Conservation (phyloP, 176 grass and related monocot genomes). For the Triticum monococcum region DNA sequence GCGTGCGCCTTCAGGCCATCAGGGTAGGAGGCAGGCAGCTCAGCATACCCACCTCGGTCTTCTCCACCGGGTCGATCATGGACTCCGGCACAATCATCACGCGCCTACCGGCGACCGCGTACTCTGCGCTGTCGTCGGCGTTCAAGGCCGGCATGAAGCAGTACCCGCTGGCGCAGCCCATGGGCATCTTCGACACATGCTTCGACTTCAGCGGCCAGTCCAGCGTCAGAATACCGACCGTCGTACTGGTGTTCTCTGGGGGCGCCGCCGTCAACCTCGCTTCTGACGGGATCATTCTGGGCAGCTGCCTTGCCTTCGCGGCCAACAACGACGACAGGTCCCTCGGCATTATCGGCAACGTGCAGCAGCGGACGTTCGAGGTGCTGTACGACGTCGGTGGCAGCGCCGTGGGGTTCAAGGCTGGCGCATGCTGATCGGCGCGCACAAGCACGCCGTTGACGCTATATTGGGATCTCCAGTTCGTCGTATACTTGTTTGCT, state of each 20-base stretch:
- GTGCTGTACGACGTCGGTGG: conserved; percentile 25
- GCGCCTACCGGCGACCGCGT: conserved; percentile 43
- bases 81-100: conserved; percentile 66
- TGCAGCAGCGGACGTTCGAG: conserved; percentile 28
- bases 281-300: conserved; percentile 32
- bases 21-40: conserved; percentile 42
- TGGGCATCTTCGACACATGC: conserved; percentile 44
- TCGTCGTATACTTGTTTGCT: no score
- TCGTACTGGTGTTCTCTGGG: conserved; percentile 38
- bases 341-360: conserved; percentile 49
- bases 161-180: conserved; percentile 19
- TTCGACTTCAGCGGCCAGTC: conserved; percentile 36
- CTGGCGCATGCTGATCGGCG: no score
- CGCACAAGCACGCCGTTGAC: no score
- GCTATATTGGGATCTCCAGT: no score
- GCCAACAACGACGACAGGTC: neutral
- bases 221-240: conserved; percentile 9
- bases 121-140: conserved; percentile 53
- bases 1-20: conserved; percentile 39
- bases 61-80: conserved; percentile 44
- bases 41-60: conserved; percentile 26
- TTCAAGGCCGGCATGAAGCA: conserved; percentile 49
- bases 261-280: conserved; percentile 25
- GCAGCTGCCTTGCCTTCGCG: conserved; percentile 62
- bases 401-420: no score